These are phyloP conservation scores for Fusarium papillatum DNA, from an alignment of 2,329 filamentous ascomycete genomes.

Conservation along the genomic window DNA sequence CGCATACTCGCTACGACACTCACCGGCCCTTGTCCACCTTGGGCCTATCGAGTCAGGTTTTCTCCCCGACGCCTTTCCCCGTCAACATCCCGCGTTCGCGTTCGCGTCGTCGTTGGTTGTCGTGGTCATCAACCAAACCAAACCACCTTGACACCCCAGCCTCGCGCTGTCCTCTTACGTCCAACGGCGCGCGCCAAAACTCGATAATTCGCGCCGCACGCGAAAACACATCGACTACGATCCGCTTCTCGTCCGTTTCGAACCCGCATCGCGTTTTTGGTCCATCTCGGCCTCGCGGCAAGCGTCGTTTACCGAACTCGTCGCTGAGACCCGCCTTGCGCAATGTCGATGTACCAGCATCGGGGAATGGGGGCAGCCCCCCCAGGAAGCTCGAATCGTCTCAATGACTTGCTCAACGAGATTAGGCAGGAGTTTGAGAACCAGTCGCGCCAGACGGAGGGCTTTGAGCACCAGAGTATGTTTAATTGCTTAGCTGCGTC, in stretches of 20 bases:
- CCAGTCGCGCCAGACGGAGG: conserved; percentile 84
- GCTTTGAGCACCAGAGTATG: conserved; percentile 95
- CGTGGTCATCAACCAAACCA: conserved; percentile 10
- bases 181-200: conserved; percentile 33
- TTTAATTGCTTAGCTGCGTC: conserved; percentile 43
- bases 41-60: conserved; percentile 14
- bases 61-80: background rate
- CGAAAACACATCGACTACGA: conserved; percentile 21
- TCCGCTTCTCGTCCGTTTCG: conserved; percentile 1
- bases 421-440: conserved; percentile 92
- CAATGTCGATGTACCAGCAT: conserved; percentile 90
- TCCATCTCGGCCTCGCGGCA: conserved; percentile 22
- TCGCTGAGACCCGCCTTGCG: conserved; percentile 38
- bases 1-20: conserved; percentile 19
- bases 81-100: conserved; percentile 31
- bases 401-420: conserved; percentile 93
- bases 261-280: background rate
- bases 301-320: conserved; percentile 22
- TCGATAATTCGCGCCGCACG: conserved; percentile 16
- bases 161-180: conserved; percentile 27
- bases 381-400: conserved; percentile 70
- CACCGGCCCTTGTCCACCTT: conserved; percentile 17
- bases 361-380: conserved; percentile 84
- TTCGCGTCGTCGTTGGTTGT: conserved; percentile 39
- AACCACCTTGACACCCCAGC: conserved; percentile 30